These are phyloP conservation scores for Pyrenula aspistea DNA, from an alignment of 495 filamentous ascomycete genomes.

Conservation along the genomic window DNA sequence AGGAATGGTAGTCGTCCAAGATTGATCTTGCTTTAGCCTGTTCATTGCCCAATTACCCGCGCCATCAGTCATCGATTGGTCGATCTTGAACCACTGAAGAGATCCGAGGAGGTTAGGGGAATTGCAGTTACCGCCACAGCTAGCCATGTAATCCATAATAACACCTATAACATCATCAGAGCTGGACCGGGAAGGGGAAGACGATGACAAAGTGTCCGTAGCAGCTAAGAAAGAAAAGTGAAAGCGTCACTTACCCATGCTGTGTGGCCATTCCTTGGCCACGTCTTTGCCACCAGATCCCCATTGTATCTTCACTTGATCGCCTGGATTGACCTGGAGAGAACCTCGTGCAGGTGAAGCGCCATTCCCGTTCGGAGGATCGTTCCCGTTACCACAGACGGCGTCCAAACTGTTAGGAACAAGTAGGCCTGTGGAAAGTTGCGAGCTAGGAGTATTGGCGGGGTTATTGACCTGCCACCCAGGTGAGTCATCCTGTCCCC, in stretches of 20 bases:
- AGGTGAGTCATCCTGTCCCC: background rate
- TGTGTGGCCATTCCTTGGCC: background rate
- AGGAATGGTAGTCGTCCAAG: slow-evolving; percentile 53
- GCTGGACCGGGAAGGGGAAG: too few species aligned
- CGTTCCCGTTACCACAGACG: background rate
- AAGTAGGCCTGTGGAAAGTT: background rate
- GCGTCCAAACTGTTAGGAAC: background rate
- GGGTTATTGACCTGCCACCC: background rate
- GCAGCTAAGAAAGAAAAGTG: too few species aligned
- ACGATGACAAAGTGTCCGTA: too few species aligned
- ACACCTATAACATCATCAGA: too few species aligned
- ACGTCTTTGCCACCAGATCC: background rate
- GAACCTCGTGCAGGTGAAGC: background rate
- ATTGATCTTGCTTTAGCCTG: slow-evolving; percentile 44
- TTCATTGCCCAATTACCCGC: slow-evolving; percentile 50
- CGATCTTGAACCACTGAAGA: slow-evolving; percentile 61
- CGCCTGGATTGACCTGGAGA: background rate
- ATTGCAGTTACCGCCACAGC: slow-evolving; percentile 47
- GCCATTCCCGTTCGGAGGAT: background rate
- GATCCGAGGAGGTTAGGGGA: slow-evolving; percentile 38
- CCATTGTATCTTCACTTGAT: background rate
- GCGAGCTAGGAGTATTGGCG: background rate
- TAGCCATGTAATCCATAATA: slow-evolving; percentile 55
- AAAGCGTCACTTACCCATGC: background rate
- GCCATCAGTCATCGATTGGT: slow-evolving; percentile 34